phyloP scores from a whole-genome alignment of 2,329 filamentous ascomycete species.

The Stagonosporopsis cucurbitacearum region DNA sequence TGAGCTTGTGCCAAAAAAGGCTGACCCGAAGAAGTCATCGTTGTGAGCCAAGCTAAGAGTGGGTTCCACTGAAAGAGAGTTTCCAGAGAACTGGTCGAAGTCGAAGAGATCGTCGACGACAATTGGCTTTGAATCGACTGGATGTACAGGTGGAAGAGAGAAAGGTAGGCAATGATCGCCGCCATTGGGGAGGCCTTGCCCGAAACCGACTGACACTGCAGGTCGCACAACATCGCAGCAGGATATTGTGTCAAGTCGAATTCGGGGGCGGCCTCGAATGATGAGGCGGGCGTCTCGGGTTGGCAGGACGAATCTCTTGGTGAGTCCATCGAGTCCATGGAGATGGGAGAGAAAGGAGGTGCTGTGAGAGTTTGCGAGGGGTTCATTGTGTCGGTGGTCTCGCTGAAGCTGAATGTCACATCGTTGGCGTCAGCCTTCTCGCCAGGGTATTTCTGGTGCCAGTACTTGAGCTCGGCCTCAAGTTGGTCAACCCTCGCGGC shows the following conservation, averaged over 20 bases:
- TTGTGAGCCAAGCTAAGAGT: slow-evolving; percentile 41
- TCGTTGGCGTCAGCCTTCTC: slow-evolving; percentile 32
- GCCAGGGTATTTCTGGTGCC: slow-evolving; percentile 43
- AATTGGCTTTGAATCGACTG: slow-evolving; percentile 49
- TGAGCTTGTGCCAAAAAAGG: slow-evolving; percentile 40
- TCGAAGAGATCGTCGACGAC: slow-evolving; percentile 46
- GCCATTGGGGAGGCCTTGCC: slow-evolving; percentile 35
- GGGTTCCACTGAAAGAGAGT: slow-evolving; percentile 33
- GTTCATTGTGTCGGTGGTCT: slow-evolving; percentile 41
- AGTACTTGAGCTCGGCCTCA: slow-evolving; percentile 55
- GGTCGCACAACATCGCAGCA: slow-evolving; percentile 99
- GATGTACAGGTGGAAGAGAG: slow-evolving; percentile 46
- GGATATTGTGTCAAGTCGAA: slow-evolving; percentile 99
- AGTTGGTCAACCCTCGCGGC: slow-evolving; percentile 58
- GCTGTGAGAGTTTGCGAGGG: slow-evolving; percentile 44
- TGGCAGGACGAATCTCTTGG: slow-evolving; percentile 47
- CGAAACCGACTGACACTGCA: slow-evolving; percentile 94
- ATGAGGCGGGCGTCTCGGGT: slow-evolving; percentile 49
- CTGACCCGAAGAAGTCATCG: slow-evolving; percentile 45
- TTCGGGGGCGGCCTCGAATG: slow-evolving; percentile 58
- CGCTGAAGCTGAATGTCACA: slow-evolving; percentile 30
- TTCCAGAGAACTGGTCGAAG: slow-evolving; percentile 50
- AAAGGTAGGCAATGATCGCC: slow-evolving; percentile 46
- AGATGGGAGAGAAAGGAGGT: slow-evolving; percentile 44
- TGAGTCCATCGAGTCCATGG: slow-evolving; percentile 50